These are phyloP conservation scores for Taiozyma sp. DNA, from an alignment of 1,139 yeast genomes.

Conservation along the genomic window DNA sequence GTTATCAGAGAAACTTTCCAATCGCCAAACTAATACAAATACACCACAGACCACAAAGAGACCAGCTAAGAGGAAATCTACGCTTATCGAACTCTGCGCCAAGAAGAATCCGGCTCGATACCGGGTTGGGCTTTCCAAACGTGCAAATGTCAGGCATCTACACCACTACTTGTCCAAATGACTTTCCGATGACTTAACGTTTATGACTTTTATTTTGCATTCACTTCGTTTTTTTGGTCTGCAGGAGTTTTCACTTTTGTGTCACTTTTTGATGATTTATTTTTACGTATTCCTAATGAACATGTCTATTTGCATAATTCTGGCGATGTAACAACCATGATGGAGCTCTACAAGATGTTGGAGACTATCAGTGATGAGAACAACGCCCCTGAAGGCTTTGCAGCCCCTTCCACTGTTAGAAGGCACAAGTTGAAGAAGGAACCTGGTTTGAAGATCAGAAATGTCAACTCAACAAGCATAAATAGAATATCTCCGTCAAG, in stretches of 20 bases:
- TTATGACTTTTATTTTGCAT: not conserved
- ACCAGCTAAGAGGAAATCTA: slow-evolving; percentile 3
- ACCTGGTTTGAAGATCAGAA: not conserved
- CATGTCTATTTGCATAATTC: not conserved
- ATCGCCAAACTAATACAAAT: not conserved
- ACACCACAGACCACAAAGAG: not conserved
- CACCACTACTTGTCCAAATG: slow-evolving; percentile 10
- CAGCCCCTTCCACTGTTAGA: not conserved
- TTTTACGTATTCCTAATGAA: not conserved
- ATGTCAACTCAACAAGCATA: not conserved
- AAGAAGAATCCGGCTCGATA: slow-evolving; percentile 3
- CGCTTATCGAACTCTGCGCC: slow-evolving; percentile 7
- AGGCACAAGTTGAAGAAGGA: not conserved
- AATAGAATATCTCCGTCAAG: not conserved
- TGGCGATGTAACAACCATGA: not conserved
- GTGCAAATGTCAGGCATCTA: slow-evolving; percentile 7
- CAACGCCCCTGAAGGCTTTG: not conserved
- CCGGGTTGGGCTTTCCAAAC: slow-evolving; percentile 13
- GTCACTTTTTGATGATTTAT: not conserved
- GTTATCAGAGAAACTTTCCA: not conserved
- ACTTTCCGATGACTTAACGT: not conserved
- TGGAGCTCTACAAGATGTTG: not conserved
- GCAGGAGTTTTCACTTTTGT: not conserved
- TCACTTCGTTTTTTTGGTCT: not conserved
- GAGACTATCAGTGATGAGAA: not conserved